Conservation (phyloP, 257 asterid genomes). For the Gardenia jasminoides region DNA sequence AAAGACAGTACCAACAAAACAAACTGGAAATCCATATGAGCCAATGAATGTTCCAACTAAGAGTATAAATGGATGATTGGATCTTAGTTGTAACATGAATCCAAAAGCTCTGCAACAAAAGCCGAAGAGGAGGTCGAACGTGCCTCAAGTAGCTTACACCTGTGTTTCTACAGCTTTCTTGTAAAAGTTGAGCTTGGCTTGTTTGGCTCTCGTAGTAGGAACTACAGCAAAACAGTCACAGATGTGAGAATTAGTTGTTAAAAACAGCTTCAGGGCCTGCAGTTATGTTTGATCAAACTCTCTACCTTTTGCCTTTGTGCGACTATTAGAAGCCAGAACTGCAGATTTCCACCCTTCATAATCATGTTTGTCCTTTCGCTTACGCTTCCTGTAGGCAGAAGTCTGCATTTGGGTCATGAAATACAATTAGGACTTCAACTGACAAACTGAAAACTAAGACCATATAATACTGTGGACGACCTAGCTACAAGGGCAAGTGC, state of each 20-base stretch:
- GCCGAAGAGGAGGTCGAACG: background rate
- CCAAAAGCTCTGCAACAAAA: background rate
- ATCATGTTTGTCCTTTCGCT: conserved; percentile 45
- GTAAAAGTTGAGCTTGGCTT: conserved; percentile 58
- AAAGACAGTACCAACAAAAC: background rate
- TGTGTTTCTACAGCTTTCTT: conserved; percentile 53
- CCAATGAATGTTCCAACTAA: background rate
- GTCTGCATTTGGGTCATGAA: conserved; percentile 41
- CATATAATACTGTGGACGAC: background rate
- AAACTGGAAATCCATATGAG: background rate
- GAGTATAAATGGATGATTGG: too few relatives aligned
- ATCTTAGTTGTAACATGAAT: conserved; percentile 13
- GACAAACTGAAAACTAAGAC: background rate
- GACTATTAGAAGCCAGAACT: conserved; percentile 59
- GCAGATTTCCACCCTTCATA: conserved; percentile 75
- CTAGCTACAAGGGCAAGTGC: background rate
- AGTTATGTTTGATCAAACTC: background rate
- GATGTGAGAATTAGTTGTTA: conserved; percentile 7
- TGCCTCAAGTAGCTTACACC: conserved; percentile 40
- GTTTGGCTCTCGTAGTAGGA: conserved; percentile 58
- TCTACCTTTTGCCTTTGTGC: conserved; percentile 53
- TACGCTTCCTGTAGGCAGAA: conserved; percentile 75
- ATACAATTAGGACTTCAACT: background rate
- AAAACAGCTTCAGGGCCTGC: background rate
- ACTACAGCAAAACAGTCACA: conserved; percentile 28